phyloP scores from a whole-genome alignment of 805 yeast genomes.

The Metschnikowia vanudenii region DNA sequence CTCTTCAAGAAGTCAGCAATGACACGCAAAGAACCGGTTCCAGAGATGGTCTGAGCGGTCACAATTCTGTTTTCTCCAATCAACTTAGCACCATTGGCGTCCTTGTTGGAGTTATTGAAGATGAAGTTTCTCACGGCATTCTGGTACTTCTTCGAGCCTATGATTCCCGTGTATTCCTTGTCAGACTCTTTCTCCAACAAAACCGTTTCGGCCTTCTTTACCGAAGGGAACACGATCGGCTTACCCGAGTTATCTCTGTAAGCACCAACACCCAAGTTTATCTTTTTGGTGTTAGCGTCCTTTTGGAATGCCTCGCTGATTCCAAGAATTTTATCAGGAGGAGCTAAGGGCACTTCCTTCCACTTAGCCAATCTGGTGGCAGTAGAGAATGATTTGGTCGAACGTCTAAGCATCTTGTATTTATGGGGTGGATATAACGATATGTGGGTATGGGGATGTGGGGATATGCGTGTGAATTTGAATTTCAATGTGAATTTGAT shows the following conservation, averaged over 20 bases:
- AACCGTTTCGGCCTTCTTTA: slow-evolving; percentile 59
- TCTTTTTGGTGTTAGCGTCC: slow-evolving; percentile 59
- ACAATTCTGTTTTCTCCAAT: slow-evolving; percentile 65
- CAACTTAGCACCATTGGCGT: slow-evolving; percentile 53
- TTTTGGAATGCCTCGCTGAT: slow-evolving; percentile 69
- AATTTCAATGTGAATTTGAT: too few species aligned
- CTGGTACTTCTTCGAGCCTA: slow-evolving; percentile 71
- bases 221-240: slow-evolving; percentile 85
- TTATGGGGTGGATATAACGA: neutral
- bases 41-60: slow-evolving; percentile 86
- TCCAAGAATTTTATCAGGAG: slow-evolving; percentile 86
- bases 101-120: slow-evolving; percentile 57
- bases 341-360: slow-evolving; percentile 49
- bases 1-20: slow-evolving; percentile 72
- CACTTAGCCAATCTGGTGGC: slow-evolving; percentile 21
- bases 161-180: slow-evolving; percentile 86
- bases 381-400: slow-evolving; percentile 19
- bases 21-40: slow-evolving; percentile 91
- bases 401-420: slow-evolving; percentile 20
- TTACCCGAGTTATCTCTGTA: slow-evolving; percentile 85
- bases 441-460: neutral
- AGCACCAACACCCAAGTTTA: slow-evolving; percentile 84
- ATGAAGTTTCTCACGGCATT: slow-evolving; percentile 66
- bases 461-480: neutral
- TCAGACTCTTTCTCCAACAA: slow-evolving; percentile 52